A percentile compares a stretch with the other conserved stretches of the same genome.
These are phyloP conservation scores for Pistacia atlantica DNA, from an alignment of 345 rosid species.

Conservation along the genomic window DNA sequence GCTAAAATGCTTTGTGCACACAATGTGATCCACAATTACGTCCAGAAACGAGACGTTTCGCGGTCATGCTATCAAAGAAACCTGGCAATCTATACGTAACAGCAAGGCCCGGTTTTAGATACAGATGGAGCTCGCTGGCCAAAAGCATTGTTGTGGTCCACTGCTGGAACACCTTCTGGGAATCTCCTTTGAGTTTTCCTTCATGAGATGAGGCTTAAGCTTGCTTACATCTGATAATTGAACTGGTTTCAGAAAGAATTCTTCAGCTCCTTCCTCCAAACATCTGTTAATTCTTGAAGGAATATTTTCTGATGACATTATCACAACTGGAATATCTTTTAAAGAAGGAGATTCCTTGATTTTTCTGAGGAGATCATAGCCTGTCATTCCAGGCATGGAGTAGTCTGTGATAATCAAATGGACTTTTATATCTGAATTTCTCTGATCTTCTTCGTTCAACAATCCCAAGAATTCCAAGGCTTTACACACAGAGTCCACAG, in stretches of 20 bases:
- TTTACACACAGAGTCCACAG: constrained; percentile 88
- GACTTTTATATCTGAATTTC: constrained; percentile 29
- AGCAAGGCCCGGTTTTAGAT: neutral
- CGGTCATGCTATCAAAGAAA: no score
- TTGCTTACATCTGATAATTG: constrained; percentile 78
- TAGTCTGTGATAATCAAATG: constrained; percentile 92
- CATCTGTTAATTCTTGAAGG: constrained; percentile 88
- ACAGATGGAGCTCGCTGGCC: no score
- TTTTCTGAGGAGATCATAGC: constrained; percentile 86
- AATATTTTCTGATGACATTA: constrained; percentile 91
- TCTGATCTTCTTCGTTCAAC: constrained; percentile 32
- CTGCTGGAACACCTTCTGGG: neutral
- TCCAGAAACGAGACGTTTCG: no score
- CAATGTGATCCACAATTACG: no score
- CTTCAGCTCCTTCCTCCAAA: constrained; percentile 91
- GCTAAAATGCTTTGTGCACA: no score
- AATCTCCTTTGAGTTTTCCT: constrained; percentile 36
- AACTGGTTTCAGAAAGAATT: constrained; percentile 87
- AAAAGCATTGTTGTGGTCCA: no score
- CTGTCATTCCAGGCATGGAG: constrained; percentile 98
- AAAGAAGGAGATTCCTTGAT: constrained; percentile 74
- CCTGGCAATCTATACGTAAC: no score
- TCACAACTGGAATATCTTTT: constrained; percentile 82
- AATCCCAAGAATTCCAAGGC: constrained; percentile 82
- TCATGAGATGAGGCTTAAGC: constrained; percentile 60